Conservation (phyloP, 176 grass and related monocot genomes). For the Bothriochloa decipiens region DNA sequence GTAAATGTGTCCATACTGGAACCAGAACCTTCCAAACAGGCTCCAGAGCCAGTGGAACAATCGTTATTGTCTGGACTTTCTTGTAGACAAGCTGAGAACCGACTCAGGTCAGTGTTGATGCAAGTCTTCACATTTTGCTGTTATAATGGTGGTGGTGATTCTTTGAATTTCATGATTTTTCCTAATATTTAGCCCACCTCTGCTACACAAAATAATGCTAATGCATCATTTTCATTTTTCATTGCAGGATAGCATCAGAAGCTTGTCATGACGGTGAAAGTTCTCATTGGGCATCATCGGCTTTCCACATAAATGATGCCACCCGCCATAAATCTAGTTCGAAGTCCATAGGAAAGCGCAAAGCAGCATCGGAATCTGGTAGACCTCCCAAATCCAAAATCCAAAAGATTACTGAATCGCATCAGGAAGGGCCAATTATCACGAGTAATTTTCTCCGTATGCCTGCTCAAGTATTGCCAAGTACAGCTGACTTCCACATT, state of each 20-base stretch:
- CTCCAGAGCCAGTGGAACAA: constrained; percentile 26
- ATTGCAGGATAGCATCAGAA: constrained; percentile 75
- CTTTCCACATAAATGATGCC: constrained; percentile 60
- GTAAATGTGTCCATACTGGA: constrained; percentile 73
- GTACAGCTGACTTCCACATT: constrained; percentile 46
- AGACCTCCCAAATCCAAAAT: constrained; percentile 75
- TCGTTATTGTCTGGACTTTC: constrained; percentile 50
- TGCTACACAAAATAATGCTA: constrained; percentile 13
- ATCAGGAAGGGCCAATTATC: constrained; percentile 43
- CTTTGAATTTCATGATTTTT: constrained; percentile 13
- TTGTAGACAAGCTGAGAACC: constrained; percentile 62
- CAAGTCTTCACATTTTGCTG: neutral
- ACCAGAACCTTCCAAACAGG: constrained; percentile 45
- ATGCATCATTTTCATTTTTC: constrained; percentile 29
- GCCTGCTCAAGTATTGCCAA: constrained; percentile 32
- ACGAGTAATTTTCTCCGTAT: constrained; percentile 48
- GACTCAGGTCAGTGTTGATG: constrained; percentile 71
- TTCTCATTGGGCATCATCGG: constrained; percentile 73
- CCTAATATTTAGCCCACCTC: constrained; percentile 20
- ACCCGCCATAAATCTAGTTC: constrained; percentile 55
- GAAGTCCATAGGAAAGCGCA: constrained; percentile 77
- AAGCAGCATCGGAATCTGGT: constrained; percentile 59
- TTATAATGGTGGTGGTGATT: neutral
- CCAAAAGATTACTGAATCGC: constrained; percentile 57
- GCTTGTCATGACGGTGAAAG: constrained; percentile 89